Percentiles rank a stretch among this genome's conserved stretches.
Conservation (phyloP, 139 green algal species). For the Gonium pectorale region DNA sequence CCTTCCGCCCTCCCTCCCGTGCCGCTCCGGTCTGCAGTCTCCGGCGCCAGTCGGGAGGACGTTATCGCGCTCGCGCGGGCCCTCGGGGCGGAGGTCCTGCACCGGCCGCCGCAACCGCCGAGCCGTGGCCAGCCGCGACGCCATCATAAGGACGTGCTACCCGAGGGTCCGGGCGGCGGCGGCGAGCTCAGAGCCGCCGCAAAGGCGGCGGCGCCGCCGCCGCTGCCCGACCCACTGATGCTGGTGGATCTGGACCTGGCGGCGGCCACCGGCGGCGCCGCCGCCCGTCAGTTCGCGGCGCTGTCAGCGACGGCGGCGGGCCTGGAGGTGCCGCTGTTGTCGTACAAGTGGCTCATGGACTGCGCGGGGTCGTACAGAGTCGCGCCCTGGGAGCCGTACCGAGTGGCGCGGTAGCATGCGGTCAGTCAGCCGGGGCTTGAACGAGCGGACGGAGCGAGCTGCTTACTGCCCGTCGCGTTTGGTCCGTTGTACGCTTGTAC, state of each 20-base stretch:
- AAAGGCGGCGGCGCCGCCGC: neutral
- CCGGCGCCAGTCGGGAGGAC: too few species aligned
- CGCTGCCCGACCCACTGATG: neutral
- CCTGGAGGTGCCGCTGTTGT: slow-evolving; percentile 7
- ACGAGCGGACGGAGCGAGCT: neutral
- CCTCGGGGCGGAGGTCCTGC: slow-evolving; percentile 13
- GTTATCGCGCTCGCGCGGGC: neutral
- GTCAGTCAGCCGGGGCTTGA: neutral
- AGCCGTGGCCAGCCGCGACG: too few species aligned
- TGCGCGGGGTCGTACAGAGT: slow-evolving; percentile 6
- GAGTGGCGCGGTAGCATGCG: neutral
- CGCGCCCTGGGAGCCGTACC: neutral
- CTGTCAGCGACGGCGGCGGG: neutral
- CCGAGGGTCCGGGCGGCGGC: too few species aligned
- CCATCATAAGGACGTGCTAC: neutral
- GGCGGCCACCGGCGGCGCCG: neutral
- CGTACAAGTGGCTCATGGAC: slow-evolving; percentile 47
- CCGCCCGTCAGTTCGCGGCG: slow-evolving; percentile 9
- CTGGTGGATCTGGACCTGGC: slow-evolving; percentile 33
- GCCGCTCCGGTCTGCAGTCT: too few species aligned
- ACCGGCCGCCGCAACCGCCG: neutral
- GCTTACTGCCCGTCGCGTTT: too few species aligned
- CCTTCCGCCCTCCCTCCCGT: too few species aligned
- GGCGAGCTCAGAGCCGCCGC: neutral
- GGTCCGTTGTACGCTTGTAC: too few species aligned